These are phyloP conservation scores for Heteromeles arbutifolia DNA, from an alignment of 306 rosid species.

Conservation along the genomic window DNA sequence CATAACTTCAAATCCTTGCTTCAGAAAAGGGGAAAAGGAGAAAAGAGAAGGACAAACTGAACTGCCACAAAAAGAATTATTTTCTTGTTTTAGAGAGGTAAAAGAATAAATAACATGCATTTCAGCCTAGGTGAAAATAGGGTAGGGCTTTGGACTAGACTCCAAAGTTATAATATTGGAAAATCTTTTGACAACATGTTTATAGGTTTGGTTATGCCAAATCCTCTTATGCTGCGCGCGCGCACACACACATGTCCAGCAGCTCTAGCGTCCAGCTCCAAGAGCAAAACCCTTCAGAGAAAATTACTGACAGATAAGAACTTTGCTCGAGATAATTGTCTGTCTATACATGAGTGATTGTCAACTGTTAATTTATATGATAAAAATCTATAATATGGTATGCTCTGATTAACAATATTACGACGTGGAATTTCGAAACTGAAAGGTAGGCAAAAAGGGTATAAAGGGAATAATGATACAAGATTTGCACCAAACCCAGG, in stretches of 20 bases:
- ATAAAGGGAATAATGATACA: slow-evolving; percentile 20
- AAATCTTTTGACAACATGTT: neutral
- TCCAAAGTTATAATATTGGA: neutral
- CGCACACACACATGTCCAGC: too few relatives aligned
- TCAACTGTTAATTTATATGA: neutral
- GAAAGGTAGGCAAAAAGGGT: slow-evolving; percentile 17
- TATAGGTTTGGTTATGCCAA: neutral
- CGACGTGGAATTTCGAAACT: neutral
- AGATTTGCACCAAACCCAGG: slow-evolving; percentile 44
- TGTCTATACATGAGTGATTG: neutral
- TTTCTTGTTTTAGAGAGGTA: neutral
- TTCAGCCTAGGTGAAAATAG: too few relatives aligned
- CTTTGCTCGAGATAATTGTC: neutral
- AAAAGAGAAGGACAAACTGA: neutral
- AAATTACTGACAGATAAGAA: neutral
- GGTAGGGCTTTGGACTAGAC: neutral
- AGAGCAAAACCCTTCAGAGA: slow-evolving; percentile 22
- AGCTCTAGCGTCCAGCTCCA: neutral
- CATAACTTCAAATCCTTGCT: neutral
- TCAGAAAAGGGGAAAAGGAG: neutral
- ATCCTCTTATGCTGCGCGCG: neutral
- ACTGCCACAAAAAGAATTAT: neutral
- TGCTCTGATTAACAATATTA: neutral
- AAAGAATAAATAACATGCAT: neutral
- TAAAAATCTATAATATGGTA: neutral